Percentiles rank a stretch among this genome's conserved stretches.
phyloP scores from a whole-genome alignment of 495 filamentous ascomycete genomes.

The Penicillium turbatum region DNA sequence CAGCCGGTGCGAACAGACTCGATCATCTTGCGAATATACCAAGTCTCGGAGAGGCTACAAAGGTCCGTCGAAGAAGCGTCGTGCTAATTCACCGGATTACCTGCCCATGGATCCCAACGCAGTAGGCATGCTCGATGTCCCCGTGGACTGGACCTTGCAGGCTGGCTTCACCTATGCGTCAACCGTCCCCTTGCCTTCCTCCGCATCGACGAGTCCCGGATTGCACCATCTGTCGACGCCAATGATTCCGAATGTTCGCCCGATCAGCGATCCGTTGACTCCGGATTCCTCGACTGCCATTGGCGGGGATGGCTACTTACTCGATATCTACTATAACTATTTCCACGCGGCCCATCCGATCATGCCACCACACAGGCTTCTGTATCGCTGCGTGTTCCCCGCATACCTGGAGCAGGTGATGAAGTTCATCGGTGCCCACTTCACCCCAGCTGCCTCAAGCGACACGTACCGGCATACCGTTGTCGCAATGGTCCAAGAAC shows the following conservation, averaged over 20 bases:
- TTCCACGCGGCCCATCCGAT: constrained; percentile 46
- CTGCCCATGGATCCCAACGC: constrained; percentile 18
- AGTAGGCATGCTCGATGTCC: constrained; percentile 22
- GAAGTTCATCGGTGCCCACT: constrained; percentile 46
- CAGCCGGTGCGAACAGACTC: constrained; percentile 35
- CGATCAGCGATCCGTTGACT: constrained; percentile 31
- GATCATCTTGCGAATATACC: constrained; percentile 40
- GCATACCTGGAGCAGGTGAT: constrained; percentile 42
- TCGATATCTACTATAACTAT: constrained; percentile 46
- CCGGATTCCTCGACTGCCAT: constrained; percentile 39
- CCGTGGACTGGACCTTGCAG: constrained; percentile 32
- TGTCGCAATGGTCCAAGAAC: constrained; percentile 32
- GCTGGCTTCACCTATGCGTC: constrained; percentile 23
- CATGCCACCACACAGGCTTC: constrained; percentile 34
- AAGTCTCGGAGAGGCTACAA: constrained; percentile 48
- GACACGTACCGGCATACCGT: constrained; percentile 41
- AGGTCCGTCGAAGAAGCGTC: constrained; percentile 45
- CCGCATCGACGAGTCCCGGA: constrained; percentile 25
- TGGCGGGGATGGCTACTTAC: constrained; percentile 38
- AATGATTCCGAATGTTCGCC: constrained; percentile 16
- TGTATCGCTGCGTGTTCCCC: constrained; percentile 30
- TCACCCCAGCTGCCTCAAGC: constrained; percentile 37
- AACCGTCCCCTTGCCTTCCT: constrained; percentile 22
- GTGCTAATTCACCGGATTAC: constrained; percentile 38
- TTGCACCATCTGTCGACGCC: constrained; percentile 19